Evolutionary conservation across 768 basidiomycete species (phyloP), one percentile per base, ranked within the genome.

Genomic region (Termitomyces eurrhizus): DNA sequence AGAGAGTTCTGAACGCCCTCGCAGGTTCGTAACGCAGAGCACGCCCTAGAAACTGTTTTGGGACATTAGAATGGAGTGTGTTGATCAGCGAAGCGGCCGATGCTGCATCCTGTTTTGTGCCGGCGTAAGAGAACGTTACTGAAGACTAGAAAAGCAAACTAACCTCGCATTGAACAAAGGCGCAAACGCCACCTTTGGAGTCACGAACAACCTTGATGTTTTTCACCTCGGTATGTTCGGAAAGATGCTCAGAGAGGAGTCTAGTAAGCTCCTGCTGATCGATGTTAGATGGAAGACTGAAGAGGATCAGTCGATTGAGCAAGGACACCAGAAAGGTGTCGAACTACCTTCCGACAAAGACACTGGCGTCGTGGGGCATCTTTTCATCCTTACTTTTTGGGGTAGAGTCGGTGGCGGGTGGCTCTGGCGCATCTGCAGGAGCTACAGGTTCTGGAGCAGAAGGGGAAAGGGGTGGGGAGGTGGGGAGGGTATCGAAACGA

Each of bases 161-260:
- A 67, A 91, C 92, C 78, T 90, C 82, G 79, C 90, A 92, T 73
- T 93, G 92, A 26, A 92, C 86, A 70, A 93, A 93, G 59, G 91
- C 92, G 68, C 91, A 93, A 49, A 89, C 83, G 14, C 89, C 87
- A 42, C 89, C 89, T 70, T 86, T 88, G 59, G 81, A 83, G 71
- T 92, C 89, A 58, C 86, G 86, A 45, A 92, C 83, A 56, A 92
- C 85, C 68, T 83, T 84, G 70, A 92, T 80, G 52, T 81, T 82
- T 70, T 84, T 87, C 64, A 91, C 76, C 62, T 86, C 82, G 0
- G 83, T 77, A 68, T 89, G 81, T 56, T 82, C 80, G 7, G 86
- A 85, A 57, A 93, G 79, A 70, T 90, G 89, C 39, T 85, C 80
- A 49, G 80, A 76, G 54, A 93, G 80, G 68, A 86, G 75, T 54